Conservation (phyloP, 805 yeast species). For the Maudiozyma saulgeensis region DNA sequence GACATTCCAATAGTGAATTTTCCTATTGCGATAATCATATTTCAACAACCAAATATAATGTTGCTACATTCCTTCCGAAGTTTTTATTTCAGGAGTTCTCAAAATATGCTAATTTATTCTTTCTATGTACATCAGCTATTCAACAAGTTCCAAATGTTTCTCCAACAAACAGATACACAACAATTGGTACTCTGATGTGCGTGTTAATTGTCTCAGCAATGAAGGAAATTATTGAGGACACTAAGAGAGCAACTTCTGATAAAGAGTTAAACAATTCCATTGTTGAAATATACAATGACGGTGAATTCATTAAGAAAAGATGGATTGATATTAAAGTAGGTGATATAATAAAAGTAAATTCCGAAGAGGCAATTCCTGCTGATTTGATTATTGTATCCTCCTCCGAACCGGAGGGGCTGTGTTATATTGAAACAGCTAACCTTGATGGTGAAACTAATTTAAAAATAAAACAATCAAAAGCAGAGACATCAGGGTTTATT, state of each 20-base stretch:
- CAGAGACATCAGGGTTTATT: constrained; percentile 66
- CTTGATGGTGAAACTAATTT: constrained; percentile 96
- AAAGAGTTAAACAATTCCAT: constrained; percentile 76
- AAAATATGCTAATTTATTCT: constrained; percentile 91
- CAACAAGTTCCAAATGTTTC: constrained; percentile 97
- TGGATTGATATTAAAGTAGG: constrained; percentile 92
- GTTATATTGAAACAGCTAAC: constrained; percentile 95
- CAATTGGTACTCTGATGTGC: constrained; percentile 79
- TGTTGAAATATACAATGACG: constrained; percentile 55
- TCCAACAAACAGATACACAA: constrained; percentile 92
- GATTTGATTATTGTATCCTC: constrained; percentile 78
- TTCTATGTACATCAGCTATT: constrained; percentile 80
- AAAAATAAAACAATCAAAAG: constrained; percentile 81
- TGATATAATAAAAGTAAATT: constrained; percentile 73
- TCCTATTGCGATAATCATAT: constrained; percentile 75
- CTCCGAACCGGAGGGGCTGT: constrained; percentile 96
- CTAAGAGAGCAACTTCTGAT: constrained; percentile 82
- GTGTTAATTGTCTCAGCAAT: constrained; percentile 86
- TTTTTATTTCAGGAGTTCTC: constrained; percentile 94
- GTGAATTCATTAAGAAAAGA: constrained; percentile 53
- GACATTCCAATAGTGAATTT: constrained; percentile 40
- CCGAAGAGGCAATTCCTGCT: constrained; percentile 91
- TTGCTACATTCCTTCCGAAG: constrained; percentile 89
- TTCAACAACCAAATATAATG: constrained; percentile 89
- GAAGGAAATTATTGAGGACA: constrained; percentile 84